Base-by-base conservation (phyloP, 78 protist genomes). In the Pigoraptor vietnamica region DNA sequence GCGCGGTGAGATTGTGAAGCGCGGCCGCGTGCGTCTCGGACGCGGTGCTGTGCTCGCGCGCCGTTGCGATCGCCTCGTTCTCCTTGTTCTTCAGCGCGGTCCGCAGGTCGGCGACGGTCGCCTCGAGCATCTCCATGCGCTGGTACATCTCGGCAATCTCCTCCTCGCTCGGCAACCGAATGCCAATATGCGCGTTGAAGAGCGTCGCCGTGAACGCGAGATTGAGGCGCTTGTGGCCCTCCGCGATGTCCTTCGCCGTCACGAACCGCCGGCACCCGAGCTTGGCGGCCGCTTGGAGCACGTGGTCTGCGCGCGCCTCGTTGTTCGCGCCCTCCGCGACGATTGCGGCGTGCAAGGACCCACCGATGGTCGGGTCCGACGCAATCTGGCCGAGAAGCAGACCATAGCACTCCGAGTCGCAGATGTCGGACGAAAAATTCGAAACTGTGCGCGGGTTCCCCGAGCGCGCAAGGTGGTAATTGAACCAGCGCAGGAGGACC, bases 191-290 rank as follows among this genome's bases (percentile, higher is more conserved):
- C 39, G 81, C 40, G 96, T 97, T 97, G 98, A 98, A 98, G 24
- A 98, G 81, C 56, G 98, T 96, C 14, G 99, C 99, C 29, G 97
- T 96, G 86, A 98, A 98, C 1, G 97, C 98, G 81, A 97, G 87
- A 95, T 98, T 98, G 86, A 98, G 91, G 39, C 96, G 96, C 37
- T 82, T 89, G 92, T 97, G 92, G 23, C 98, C 99, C 37, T 40
- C 81, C 40, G 89, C 96, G 36, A 98, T 95, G 83, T 96, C 98
- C 14, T 34, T 10, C 39, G 98, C 95, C 48, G 36, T 92, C 34
- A 98, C 36, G 90, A 96, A 97, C 40, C 94, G 93, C 37, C 94
- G 91, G 38, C 96, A 94, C 33, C 94, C 97, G 24, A 97, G 86
- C 93, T 94, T 93, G 90, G 92, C 96, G 34, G 99, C 99, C 55